These are phyloP conservation scores for Phytopythium mirpurense DNA, from an alignment of 352 stramenopile species.

Conservation along the genomic window DNA sequence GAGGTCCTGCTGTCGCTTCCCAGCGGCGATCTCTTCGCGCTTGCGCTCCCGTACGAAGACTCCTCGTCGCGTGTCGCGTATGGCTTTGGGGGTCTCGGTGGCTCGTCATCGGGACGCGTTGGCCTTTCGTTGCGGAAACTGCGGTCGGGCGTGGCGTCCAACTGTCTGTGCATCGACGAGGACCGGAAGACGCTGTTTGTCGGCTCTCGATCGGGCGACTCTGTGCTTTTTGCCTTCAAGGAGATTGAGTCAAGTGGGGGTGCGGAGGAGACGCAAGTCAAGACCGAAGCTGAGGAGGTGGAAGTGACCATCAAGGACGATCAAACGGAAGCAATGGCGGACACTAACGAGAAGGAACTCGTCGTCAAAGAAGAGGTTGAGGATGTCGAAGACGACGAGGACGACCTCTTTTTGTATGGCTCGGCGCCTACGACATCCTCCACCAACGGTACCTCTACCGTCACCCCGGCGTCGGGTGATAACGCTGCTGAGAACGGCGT, in stretches of 20 bases:
- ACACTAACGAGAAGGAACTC: constrained; percentile 7
- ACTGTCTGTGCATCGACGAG: constrained; percentile 59
- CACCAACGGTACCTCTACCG: neutral
- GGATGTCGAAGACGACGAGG: constrained; percentile 58
- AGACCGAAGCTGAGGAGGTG: constrained; percentile 8
- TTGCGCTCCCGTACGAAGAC: constrained; percentile 62
- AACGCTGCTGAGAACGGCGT: neutral
- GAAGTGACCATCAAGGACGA: constrained; percentile 20
- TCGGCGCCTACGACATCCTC: constrained; percentile 15
- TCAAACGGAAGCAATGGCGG: constrained; percentile 9
- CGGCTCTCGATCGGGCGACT: constrained; percentile 76
- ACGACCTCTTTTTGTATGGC: constrained; percentile 75
- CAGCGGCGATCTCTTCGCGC: constrained; percentile 53
- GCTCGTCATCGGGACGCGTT: constrained; percentile 9
- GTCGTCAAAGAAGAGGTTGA: constrained; percentile 12
- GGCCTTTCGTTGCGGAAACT: constrained; percentile 54
- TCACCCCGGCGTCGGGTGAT: neutral
- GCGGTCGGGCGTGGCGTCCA: constrained; percentile 34
- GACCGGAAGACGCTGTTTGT: constrained; percentile 70
- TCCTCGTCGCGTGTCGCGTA: constrained; percentile 28
- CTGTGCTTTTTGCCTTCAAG: constrained; percentile 57
- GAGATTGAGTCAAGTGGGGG: constrained; percentile 16
- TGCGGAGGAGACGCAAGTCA: constrained; percentile 13
- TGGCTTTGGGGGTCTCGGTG: constrained; percentile 11
- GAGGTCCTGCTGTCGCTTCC: constrained; percentile 62